A percentile compares a stretch with the other conserved stretches of the same genome.
These are phyloP conservation scores for Rosa chinensis DNA, from an alignment of 306 rosid species.

Conservation along the genomic window DNA sequence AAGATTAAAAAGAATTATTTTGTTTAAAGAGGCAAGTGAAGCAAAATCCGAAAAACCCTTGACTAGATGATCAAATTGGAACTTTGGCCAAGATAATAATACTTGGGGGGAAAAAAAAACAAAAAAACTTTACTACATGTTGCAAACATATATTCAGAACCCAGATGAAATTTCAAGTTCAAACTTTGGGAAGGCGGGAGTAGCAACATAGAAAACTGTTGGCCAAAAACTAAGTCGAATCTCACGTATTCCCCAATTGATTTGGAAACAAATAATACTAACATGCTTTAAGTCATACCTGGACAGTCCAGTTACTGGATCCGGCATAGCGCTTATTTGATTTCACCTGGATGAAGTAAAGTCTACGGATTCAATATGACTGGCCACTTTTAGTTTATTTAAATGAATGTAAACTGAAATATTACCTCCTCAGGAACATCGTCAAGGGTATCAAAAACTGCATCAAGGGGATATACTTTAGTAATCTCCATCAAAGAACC, in stretches of 20 bases:
- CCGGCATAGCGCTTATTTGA: conserved; percentile 96
- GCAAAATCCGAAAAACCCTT: neutral
- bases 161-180: neutral
- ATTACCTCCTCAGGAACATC: conserved; percentile 97
- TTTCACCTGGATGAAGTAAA: conserved; percentile 52
- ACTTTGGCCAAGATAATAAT: neutral
- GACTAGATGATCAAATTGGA: neutral
- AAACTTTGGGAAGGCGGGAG: neutral
- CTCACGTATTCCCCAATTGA: neutral
- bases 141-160: neutral
- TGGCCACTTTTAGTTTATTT: neutral
- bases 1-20: conserved; percentile 6
- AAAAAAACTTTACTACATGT: neutral
- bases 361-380: neutral
- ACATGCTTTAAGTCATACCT: conserved; percentile 43
- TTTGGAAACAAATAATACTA: neutral
- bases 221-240: neutral
- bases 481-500: conserved; percentile 90
- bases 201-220: neutral
- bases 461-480: conserved; percentile 92
- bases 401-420: neutral
- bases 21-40: neutral
- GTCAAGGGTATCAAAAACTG: conserved; percentile 78
- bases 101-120: neutral
- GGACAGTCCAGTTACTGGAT: conserved; percentile 83